Percentiles rank a stretch among this genome's conserved stretches.
Evolutionary conservation across 208 protist species (phyloP).

Genomic region (Crithidia brevicula): DNA sequence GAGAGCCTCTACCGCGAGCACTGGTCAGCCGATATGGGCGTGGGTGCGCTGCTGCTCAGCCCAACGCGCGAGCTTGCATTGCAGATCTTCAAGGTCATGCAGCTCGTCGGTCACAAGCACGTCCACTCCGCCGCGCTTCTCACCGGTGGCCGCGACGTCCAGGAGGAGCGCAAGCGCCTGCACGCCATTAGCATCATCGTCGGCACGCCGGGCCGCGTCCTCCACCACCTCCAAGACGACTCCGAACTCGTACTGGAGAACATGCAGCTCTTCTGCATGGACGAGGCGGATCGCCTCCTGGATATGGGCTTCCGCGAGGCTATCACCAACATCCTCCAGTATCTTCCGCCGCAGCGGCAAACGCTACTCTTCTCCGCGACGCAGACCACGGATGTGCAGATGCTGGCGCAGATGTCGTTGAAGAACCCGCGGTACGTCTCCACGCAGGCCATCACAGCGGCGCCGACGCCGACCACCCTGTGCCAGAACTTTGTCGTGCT

Average conservation of each 20-base stretch:
- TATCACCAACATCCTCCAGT: constrained; percentile 94
- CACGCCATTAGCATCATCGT: constrained; percentile 98
- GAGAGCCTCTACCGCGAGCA: constrained; percentile 93
- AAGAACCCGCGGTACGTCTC: constrained; percentile 96
- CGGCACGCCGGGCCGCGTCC: constrained; percentile 97
- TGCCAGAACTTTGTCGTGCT: constrained; percentile 95
- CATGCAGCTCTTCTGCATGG: constrained; percentile 97
- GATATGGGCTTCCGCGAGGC: constrained; percentile 98
- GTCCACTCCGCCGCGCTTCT: constrained; percentile 96
- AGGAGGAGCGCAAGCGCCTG: constrained; percentile 94
- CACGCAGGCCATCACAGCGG: constrained; percentile 85
- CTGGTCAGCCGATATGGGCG: constrained; percentile 92
- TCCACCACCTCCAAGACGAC: constrained; percentile 99
- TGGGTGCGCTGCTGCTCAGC: constrained; percentile 98
- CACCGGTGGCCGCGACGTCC: constrained; percentile 98
- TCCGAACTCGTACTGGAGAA: constrained; percentile 90
- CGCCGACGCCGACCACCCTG: constrained; percentile 90
- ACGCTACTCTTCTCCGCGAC: constrained; percentile 99
- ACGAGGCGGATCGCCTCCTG: constrained; percentile 98
- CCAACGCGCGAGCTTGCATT: constrained; percentile 98
- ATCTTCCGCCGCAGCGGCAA: constrained; percentile 92
- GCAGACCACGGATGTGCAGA: constrained; percentile 96
- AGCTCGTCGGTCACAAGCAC: constrained; percentile 93
- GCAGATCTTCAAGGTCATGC: constrained; percentile 99
- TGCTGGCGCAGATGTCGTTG: constrained; percentile 92